These are phyloP conservation scores for Henningerozyma blattae DNA, from an alignment of 805 yeast species.

Conservation along the genomic window DNA sequence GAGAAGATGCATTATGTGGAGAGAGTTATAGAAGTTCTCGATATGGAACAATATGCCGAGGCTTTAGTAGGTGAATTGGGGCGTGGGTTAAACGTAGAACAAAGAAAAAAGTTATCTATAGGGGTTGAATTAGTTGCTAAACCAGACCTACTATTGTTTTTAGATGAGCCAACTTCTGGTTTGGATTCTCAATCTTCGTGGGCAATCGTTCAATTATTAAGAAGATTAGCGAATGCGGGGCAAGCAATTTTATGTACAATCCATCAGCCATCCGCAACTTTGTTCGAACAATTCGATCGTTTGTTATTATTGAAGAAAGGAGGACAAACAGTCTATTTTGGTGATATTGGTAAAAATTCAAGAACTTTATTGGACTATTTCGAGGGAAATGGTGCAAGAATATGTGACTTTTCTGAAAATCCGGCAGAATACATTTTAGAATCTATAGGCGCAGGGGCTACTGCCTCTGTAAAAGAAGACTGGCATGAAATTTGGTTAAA, in stretches of 20 bases:
- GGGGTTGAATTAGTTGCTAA: conserved; percentile 56
- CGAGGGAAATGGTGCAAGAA: conserved; percentile 54
- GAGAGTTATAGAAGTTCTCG: conserved; percentile 48
- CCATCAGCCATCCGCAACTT: conserved; percentile 57
- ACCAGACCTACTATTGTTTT: conserved; percentile 42
- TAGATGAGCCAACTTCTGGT: conserved; percentile 63
- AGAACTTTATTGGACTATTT: conserved; percentile 43
- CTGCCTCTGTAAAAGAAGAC: conserved; percentile 39
- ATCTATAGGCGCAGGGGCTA: conserved; percentile 66
- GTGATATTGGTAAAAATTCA: conserved; percentile 49
- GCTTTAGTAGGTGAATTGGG: conserved; percentile 64
- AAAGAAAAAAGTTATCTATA: conserved; percentile 45
- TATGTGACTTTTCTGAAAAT: conserved; percentile 41
- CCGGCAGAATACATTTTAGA: conserved; percentile 64
- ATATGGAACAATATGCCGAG: conserved; percentile 54
- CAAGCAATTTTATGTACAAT: conserved; percentile 60
- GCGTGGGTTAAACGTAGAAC: conserved; percentile 49
- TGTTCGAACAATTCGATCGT: conserved; percentile 50
- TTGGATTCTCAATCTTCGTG: conserved; percentile 47
- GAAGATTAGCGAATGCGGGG: conserved; percentile 47
- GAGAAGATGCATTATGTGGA: conserved; percentile 57
- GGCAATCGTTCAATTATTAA: conserved; percentile 47
- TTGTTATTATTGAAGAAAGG: conserved; percentile 51
- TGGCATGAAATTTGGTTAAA: conserved; percentile 46
- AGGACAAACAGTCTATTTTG: conserved; percentile 63